Percentiles rank a stretch among this genome's conserved stretches.
Evolutionary conservation across 805 yeast genomes (phyloP).

Genomic region (Candida glaebosa): DNA sequence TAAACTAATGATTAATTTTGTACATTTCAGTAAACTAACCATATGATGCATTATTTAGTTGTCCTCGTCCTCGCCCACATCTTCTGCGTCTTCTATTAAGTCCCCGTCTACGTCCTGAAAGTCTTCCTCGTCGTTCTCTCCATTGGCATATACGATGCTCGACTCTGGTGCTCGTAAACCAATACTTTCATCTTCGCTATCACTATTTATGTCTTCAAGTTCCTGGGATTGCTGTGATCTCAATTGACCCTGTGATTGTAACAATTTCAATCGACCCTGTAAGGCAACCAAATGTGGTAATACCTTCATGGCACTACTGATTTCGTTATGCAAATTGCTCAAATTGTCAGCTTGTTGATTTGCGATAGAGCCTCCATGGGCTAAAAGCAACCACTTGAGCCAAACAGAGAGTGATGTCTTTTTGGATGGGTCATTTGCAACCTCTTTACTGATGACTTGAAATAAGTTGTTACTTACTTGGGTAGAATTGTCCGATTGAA

Average conservation of each 20-base stretch:
- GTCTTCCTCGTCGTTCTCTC: slow-evolving; percentile 41
- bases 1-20: neutral
- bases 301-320: slow-evolving; percentile 52
- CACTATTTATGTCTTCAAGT: slow-evolving; percentile 18
- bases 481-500: slow-evolving; percentile 25
- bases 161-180: slow-evolving; percentile 22
- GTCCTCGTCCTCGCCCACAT: slow-evolving; percentile 26
- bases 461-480: slow-evolving; percentile 21
- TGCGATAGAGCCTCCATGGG: slow-evolving; percentile 63
- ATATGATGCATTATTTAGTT: slow-evolving; percentile 5
- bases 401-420: slow-evolving; percentile 45
- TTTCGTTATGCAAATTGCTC: slow-evolving; percentile 53
- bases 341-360: slow-evolving; percentile 52
- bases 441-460: slow-evolving; percentile 22
- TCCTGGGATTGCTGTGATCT: slow-evolving; percentile 33
- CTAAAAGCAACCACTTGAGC: slow-evolving; percentile 77
- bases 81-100: slow-evolving; percentile 29
- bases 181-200: slow-evolving; percentile 15
- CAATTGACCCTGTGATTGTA: slow-evolving; percentile 70
- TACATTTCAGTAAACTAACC: slow-evolving; percentile 2
- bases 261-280: slow-evolving; percentile 80
- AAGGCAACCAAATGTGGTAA: slow-evolving; percentile 70
- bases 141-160: slow-evolving; percentile 34
- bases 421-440: slow-evolving; percentile 26
- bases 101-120: slow-evolving; percentile 34